Evolutionary conservation across 148 eudicot genomes (phyloP), one percentile per base, ranked within the genome.

Genomic region (Rhododendron vialii): DNA sequence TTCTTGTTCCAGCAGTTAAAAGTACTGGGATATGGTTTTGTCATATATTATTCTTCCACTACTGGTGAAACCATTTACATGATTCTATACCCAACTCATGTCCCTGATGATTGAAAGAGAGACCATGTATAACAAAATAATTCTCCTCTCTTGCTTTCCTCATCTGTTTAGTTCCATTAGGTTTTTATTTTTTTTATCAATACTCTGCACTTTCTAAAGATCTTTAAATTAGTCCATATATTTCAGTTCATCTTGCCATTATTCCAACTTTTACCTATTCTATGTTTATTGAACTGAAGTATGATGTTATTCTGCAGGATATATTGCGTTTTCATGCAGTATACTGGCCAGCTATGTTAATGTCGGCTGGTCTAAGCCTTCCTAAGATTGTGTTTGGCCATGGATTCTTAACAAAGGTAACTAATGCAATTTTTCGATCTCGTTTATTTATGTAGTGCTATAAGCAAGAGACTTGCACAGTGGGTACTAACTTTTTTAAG

Each of bases 321-420:
- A 98, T 98, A 53, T 92, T 98, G 81, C 98, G 99, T 45, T 98
- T 98, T 89, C 99, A 98, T 92, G 98, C 99, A 84, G 98, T 98
- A 85, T 98, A 98, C 89, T 98, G 99, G 99, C 98, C 99, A 77
- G 99, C 99, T 81, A 95, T 98, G 99, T 90, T 98, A 84, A 98
- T 98, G 98, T 96, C 99, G 43, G 99, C 98, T 28, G 98, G 98
- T 88, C 57, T 94, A 78, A 88, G 88, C 86, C 94, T 93, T 83
- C 99, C 99, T 22, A 92, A 92, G 90, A 98, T 79, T 92, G 99
- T 98, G 38, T 98, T 95, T 90, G 98, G 99, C 86, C 99, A 98
- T 94, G 99, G 99, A 76, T 98, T 98, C 90, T 93, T 98, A 92
- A 98, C 99, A 53, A 98, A 98, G 99, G 99, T 98, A 92, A 38